phyloP scores from a whole-genome alignment of 495 filamentous ascomycete genomes.

The Neurospora sp. region DNA sequence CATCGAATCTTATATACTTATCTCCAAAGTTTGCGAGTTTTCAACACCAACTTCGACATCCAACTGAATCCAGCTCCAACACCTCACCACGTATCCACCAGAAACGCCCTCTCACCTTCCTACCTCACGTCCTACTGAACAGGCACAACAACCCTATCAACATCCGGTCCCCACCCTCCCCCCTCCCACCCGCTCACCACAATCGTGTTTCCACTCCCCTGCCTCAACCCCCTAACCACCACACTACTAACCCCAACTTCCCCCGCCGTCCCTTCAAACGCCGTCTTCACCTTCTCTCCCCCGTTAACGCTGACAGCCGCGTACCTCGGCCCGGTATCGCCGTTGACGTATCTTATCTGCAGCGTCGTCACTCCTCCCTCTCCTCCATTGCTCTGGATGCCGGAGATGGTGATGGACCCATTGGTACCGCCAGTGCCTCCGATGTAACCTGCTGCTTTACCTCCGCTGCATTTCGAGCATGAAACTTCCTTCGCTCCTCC shows the following conservation, averaged over 20 bases:
- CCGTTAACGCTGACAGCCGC: constrained; percentile 50
- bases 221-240: constrained; percentile 34
- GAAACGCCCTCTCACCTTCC: no score
- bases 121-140: constrained; percentile 7
- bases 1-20: no score
- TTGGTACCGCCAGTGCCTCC: constrained; percentile 31
- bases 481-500: constrained; percentile 23
- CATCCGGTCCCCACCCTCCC: constrained; percentile 43
- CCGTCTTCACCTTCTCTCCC: constrained; percentile 38
- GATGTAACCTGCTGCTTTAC: constrained; percentile 43
- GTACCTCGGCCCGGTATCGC: constrained; percentile 39
- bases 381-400: constrained; percentile 6
- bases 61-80: no score
- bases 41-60: no score
- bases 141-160: constrained; percentile 48
- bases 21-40: no score
- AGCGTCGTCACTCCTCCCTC: constrained; percentile 39
- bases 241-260: constrained; percentile 27
- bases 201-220: constrained; percentile 34
- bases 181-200: constrained; percentile 37
- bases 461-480: constrained; percentile 37
- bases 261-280: constrained; percentile 32
- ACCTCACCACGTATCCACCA: no score
- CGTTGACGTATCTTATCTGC: constrained; percentile 43
- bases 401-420: constrained; percentile 35